Evolutionary conservation across 2,329 filamentous ascomycete species (phyloP).

Genomic region (Penicillium sp.): DNA sequence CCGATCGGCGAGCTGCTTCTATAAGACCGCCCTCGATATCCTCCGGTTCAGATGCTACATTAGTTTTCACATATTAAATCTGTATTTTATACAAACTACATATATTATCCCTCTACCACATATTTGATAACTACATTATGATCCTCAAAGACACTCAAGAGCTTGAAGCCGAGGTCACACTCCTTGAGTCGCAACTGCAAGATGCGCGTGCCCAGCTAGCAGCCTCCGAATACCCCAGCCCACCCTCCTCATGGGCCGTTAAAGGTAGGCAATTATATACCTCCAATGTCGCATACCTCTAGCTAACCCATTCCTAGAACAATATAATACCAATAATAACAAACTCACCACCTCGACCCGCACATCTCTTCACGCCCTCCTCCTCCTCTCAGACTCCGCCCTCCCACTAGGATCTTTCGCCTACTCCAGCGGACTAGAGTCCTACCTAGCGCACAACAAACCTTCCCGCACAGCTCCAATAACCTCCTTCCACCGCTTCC

Average conservation of each 20-base stretch:
- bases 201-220: conserved; percentile 47
- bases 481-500: conserved; percentile 55
- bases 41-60: not conserved
- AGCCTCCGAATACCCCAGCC: conserved; percentile 16
- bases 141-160: conserved; percentile 20
- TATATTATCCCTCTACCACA: not conserved
- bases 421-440: conserved; percentile 64
- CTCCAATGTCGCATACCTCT: not conserved
- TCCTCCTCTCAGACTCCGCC: conserved; percentile 64
- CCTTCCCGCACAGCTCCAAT: conserved; percentile 36
- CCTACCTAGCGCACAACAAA: conserved; percentile 60
- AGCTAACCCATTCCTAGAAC: conserved; percentile 3
- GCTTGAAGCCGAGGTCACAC: conserved; percentile 43
- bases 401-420: conserved; percentile 65
- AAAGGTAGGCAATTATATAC: conserved; percentile 1
- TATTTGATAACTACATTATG: conserved; percentile 21
- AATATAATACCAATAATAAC: conserved; percentile 11
- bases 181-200: conserved; percentile 50
- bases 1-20: conserved; percentile 10
- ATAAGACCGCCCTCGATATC: not conserved
- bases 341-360: conserved; percentile 6
- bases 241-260: conserved; percentile 21
- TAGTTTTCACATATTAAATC: not conserved
- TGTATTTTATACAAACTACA: conserved; percentile 2
- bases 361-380: conserved; percentile 52